These are phyloP conservation scores for Collybiopsis confluens DNA, from an alignment of 768 basidiomycete genomes.

Conservation along the genomic window DNA sequence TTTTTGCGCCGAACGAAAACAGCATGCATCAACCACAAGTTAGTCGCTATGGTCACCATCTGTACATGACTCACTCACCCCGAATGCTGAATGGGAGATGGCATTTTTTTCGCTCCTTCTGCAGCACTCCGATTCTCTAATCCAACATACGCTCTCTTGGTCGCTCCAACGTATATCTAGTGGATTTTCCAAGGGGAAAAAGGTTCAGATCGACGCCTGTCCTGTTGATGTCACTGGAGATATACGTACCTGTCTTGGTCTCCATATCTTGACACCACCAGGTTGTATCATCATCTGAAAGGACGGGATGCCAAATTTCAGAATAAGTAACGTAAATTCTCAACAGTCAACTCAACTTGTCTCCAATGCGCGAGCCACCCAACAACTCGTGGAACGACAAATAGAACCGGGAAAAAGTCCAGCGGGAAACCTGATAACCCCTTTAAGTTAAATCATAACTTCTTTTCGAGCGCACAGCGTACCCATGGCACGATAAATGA, in stretches of 20 bases:
- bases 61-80: constrained; percentile 48
- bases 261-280: constrained; percentile 91
- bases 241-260: constrained; percentile 66
- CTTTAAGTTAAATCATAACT: neutral
- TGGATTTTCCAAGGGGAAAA: neutral
- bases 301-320: neutral
- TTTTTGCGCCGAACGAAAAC: constrained; percentile 3
- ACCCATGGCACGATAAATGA: constrained; percentile 94
- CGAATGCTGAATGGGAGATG: constrained; percentile 64
- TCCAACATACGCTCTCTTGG: constrained; percentile 71
- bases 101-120: constrained; percentile 52
- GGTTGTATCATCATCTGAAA: constrained; percentile 87
- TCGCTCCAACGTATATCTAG: constrained; percentile 75
- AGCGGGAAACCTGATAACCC: constrained; percentile 70
- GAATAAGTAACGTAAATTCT: constrained; percentile 2
- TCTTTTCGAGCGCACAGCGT: constrained; percentile 14
- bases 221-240: neutral
- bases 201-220: neutral
- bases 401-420: constrained; percentile 92
- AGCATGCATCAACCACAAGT: neutral
- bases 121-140: constrained; percentile 55
- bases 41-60: constrained; percentile 35
- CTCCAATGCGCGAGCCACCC: constrained; percentile 95
- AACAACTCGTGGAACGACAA: constrained; percentile 87
- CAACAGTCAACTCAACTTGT: constrained; percentile 43